A percentile compares a stretch with the other conserved stretches of the same genome.
phyloP scores from a whole-genome alignment of 768 basidiomycete species.

The Pleurotus pulmonarius region DNA sequence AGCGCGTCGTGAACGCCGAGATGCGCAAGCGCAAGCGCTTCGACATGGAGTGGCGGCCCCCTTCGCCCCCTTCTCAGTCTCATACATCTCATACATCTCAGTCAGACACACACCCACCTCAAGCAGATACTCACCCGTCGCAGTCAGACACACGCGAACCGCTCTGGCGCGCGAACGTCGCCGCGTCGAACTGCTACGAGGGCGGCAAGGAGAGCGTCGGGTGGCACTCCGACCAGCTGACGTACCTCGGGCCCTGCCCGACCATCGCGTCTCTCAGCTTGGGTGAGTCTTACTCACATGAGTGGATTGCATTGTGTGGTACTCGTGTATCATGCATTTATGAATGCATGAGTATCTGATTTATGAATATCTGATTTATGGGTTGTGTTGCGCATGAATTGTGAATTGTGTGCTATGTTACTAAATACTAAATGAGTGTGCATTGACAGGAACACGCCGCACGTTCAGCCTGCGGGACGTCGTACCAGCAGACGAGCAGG shows the following conservation, averaged over 20 bases:
- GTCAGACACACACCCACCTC: too few species aligned
- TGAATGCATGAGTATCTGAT: too few species aligned
- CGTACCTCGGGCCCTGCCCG: conserved; percentile 78
- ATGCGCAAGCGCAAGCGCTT: conserved; percentile 58
- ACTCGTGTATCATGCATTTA: too few species aligned
- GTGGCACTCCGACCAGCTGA: conserved; percentile 77
- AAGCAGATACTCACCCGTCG: conserved; percentile 9
- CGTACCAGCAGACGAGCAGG: conserved; percentile 57
- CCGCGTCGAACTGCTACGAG: conserved; percentile 81
- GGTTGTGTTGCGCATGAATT: too few species aligned
- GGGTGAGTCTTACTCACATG: conserved; percentile 31
- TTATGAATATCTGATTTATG: too few species aligned
- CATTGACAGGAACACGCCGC: conserved; percentile 54
- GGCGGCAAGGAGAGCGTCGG: conserved; percentile 82
- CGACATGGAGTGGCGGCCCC: conserved; percentile 63
- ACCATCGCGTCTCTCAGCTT: conserved; percentile 85
- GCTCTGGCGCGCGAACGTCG: conserved; percentile 78
- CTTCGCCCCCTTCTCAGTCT: conserved; percentile 17
- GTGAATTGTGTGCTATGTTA: too few species aligned
- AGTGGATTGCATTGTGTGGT: too few species aligned
- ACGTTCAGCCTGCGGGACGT: conserved; percentile 77
- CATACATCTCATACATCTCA: too few species aligned
- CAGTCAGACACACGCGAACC: conserved; percentile 10
- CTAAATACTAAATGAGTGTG: too few species aligned
- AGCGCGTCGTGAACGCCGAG: conserved; percentile 68